Conservation (phyloP, 2,329 filamentous ascomycete genomes). For the Microascus cirrosus region DNA sequence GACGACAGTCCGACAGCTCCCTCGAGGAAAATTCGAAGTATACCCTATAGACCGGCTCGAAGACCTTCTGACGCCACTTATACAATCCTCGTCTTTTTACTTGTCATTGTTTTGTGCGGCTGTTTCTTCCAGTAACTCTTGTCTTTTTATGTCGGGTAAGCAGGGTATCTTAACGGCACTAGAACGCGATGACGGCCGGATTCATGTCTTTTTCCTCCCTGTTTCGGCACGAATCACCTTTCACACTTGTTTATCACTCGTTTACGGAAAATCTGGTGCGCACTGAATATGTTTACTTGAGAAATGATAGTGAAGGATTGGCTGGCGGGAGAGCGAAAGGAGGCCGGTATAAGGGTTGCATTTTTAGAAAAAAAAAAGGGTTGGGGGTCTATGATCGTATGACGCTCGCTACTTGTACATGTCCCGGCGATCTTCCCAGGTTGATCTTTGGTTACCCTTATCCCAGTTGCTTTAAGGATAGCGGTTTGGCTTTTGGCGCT, state of each 20-base stretch:
- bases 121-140: not conserved
- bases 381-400: not conserved
- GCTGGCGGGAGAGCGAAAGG: not conserved
- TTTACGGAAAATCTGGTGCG: not conserved
- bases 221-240: not conserved
- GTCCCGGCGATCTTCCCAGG: not conserved
- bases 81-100: not conserved
- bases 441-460: not conserved
- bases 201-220: not conserved
- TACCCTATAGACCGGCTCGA: not conserved
- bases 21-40: not conserved
- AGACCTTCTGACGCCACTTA: not conserved
- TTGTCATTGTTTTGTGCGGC: not conserved
- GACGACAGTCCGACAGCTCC: not conserved
- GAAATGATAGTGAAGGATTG: not conserved
- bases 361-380: not conserved
- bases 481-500: not conserved
- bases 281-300: not conserved
- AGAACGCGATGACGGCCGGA: not conserved
- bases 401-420: not conserved
- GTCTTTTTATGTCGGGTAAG: not conserved
- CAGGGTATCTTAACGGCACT: not conserved
- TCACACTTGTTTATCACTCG: not conserved
- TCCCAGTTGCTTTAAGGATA: not conserved
- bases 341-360: not conserved